Base-by-base conservation (phyloP, 345 rosid genomes). In the Melaleuca quinquenervia region DNA sequence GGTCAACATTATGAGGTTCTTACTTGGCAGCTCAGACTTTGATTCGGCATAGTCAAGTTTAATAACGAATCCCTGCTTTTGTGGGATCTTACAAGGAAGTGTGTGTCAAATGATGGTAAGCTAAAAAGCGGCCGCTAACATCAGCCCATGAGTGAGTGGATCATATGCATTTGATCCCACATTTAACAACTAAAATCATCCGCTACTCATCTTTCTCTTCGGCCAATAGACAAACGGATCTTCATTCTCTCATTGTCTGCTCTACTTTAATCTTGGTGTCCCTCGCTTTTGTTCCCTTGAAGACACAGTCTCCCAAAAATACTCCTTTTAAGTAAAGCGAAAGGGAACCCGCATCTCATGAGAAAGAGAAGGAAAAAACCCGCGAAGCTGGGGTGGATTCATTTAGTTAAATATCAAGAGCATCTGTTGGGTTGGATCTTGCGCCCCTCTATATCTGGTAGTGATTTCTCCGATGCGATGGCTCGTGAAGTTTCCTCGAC, bases 261-360 rank as follows among this genome's bases (percentile, higher is more conserved):
- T 84, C 78, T 53, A 82, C 87, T 88, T 78, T 85, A 41, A 54
- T 60, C 84, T 58, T 84, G 82, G 78, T 74, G 84, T 84, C 82
- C 21, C 74, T 85, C 85, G 90, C 91, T 85, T 88, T 86, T 82
- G 62, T 51, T 86, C 80, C 84, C 87, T 83, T 36, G 84, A 88
- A 86, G 60, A 89, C 94, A 90, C 94, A 88, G 29, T 88, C 89
- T 87, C 95, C 95, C 87, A 92, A 90, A 91, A 86, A 92, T 92
- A 87, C 94, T 91, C 78, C 92, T 87, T 83, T 53, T 83, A 86
- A 58, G 75, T 83, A 90, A 88, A 90, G 90, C 88, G 90, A 87
- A 83, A 62, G 50, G 84, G 78, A 32, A 5, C 48, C 32, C 45
- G 48, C 48, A 32, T 70, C 78, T 70, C 78, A 3, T 16, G 78